phyloP scores from a whole-genome alignment of 495 filamentous ascomycete genomes.

The Mytilinidion resinicola region DNA sequence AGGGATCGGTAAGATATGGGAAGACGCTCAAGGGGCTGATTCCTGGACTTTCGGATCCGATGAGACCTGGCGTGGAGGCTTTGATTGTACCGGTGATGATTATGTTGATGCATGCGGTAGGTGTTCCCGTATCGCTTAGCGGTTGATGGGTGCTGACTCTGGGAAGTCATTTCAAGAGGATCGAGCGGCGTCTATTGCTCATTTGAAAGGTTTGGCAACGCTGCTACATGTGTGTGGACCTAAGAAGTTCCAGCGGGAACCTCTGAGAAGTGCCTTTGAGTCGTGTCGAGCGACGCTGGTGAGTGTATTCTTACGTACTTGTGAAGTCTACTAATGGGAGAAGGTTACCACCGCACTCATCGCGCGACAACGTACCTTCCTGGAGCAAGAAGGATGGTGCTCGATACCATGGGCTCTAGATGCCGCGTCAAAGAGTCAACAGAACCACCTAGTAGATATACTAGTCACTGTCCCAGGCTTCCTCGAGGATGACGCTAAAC shows the following conservation, averaged over 20 bases:
- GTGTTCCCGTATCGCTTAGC: neutral
- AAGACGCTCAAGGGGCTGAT: constrained; percentile 7
- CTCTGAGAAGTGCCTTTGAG: constrained; percentile 13
- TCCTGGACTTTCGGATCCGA: constrained; percentile 4
- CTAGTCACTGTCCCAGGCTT: constrained; percentile 12
- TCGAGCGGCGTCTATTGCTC: constrained; percentile 1
- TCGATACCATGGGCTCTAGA: constrained; percentile 13
- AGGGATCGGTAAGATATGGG: constrained; percentile 14
- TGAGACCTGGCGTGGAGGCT: constrained; percentile 4
- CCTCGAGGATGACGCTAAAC: constrained; percentile 8
- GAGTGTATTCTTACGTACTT: neutral
- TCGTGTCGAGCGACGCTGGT: constrained; percentile 9
- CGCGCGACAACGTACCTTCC: constrained; percentile 9
- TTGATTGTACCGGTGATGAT: constrained; percentile 14
- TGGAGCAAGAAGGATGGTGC: constrained; percentile 8
- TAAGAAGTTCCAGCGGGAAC: constrained; percentile 6
- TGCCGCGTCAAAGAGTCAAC: constrained; percentile 7
- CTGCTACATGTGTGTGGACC: constrained; percentile 10
- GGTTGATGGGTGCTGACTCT: neutral
- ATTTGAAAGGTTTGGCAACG: constrained; percentile 13
- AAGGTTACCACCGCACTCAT: constrained; percentile 2
- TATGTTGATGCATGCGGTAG: constrained; percentile 18
- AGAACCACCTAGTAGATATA: constrained; percentile 15
- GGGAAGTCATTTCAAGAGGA: constrained; percentile 15
- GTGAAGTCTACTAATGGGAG: neutral